Evolutionary conservation across 305 asterid species (phyloP).

Genomic region (Solanum hybrid): DNA sequence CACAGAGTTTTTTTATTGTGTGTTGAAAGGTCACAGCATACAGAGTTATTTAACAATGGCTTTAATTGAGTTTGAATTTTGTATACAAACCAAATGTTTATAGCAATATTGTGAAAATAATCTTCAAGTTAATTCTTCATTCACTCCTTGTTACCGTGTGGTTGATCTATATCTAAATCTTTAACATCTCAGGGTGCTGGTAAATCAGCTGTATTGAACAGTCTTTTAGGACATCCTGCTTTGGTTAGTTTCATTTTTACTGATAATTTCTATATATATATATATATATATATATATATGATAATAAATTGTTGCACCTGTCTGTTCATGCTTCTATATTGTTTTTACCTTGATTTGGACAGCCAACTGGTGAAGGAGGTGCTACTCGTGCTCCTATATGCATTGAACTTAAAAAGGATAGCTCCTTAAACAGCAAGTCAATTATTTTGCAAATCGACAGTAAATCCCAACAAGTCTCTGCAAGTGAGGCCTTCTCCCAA

Average conservation of each 20-base stretch:
- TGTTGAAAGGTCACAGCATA: background rate
- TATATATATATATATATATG: background rate
- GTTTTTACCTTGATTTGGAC: constrained; percentile 9
- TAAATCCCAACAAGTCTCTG: constrained; percentile 84
- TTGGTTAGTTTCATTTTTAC: constrained; percentile 5
- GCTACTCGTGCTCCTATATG: constrained; percentile 64
- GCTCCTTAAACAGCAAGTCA: constrained; percentile 46
- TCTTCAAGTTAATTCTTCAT: background rate
- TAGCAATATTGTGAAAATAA: background rate
- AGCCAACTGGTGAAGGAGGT: constrained; percentile 78
- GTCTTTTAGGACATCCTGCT: constrained; percentile 22
- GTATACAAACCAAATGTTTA: background rate
- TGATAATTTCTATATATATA: background rate
- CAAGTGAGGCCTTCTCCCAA: constrained; percentile 49
- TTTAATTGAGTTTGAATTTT: background rate
- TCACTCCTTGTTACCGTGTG: background rate
- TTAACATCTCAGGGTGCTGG: constrained; percentile 15
- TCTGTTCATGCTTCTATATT: background rate
- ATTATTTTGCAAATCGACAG: constrained; percentile 77
- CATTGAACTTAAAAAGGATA: constrained; percentile 45
- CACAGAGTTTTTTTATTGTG: background rate
- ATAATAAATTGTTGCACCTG: background rate
- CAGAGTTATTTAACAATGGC: background rate
- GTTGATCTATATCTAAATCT: background rate
- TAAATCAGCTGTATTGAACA: constrained; percentile 21